Conservation (phyloP, 2,329 filamentous ascomycete species). For the Venturia aucupariae region DNA sequence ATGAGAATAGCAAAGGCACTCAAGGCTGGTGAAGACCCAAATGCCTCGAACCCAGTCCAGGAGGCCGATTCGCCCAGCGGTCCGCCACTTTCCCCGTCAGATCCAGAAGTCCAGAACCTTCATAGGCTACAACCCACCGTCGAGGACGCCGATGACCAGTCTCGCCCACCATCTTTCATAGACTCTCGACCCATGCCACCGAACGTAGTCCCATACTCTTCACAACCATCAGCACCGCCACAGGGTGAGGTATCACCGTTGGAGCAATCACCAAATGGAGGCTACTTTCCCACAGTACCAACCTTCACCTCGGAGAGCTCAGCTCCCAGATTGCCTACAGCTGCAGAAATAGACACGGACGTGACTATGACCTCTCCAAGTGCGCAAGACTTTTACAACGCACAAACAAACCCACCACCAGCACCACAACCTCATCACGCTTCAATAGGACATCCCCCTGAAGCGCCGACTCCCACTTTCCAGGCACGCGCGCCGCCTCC, state of each 20-base stretch:
- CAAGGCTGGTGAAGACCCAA: slow-evolving; percentile 85
- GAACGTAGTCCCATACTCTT: slow-evolving; percentile 32
- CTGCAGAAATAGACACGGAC: slow-evolving; percentile 15
- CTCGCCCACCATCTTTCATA: slow-evolving; percentile 34
- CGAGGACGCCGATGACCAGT: slow-evolving; percentile 51
- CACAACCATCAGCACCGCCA: slow-evolving; percentile 18
- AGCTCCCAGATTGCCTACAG: slow-evolving; percentile 28
- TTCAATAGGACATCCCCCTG: slow-evolving; percentile 3
- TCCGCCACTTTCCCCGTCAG: slow-evolving; percentile 49
- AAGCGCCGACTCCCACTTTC: slow-evolving; percentile 12
- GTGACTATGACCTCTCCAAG: slow-evolving; percentile 10
- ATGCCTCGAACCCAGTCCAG: slow-evolving; percentile 73
- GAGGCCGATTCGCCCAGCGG: slow-evolving; percentile 38
- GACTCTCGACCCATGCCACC: slow-evolving; percentile 25
- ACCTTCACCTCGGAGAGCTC: slow-evolving; percentile 33
- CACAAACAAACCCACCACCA: slow-evolving; percentile 11
- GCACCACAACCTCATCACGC: slow-evolving; percentile 12
- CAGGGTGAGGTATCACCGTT: slow-evolving; percentile 43
- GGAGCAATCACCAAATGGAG: slow-evolving; percentile 41
- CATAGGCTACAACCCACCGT: slow-evolving; percentile 44
- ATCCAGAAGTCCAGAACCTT: slow-evolving; percentile 54
- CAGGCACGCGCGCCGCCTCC: slow-evolving; percentile 29
- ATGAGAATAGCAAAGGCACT: slow-evolving; percentile 83
- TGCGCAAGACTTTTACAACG: slow-evolving; percentile 18
- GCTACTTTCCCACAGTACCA: slow-evolving; percentile 51